phyloP scores from a whole-genome alignment of 805 yeast species.

The Saccharomycodes ludwigii region DNA sequence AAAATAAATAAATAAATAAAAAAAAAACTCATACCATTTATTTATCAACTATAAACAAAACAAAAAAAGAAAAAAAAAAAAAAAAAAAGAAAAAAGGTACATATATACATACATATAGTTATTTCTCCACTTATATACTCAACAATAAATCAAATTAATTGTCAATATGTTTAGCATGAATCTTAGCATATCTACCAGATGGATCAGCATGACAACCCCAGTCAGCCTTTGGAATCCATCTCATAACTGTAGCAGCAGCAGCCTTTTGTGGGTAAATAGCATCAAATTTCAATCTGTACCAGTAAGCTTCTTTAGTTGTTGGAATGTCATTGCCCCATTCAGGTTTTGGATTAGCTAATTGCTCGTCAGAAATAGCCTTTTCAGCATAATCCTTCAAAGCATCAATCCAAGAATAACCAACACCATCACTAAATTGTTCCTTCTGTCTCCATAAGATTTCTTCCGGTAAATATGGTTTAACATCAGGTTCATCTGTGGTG shows the following conservation, averaged over 20 bases:
- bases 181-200: conserved; percentile 90
- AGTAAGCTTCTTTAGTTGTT: conserved; percentile 96
- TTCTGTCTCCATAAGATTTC: conserved; percentile 99
- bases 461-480: conserved; percentile 81
- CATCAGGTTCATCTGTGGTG: conserved; percentile 68
- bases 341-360: conserved; percentile 79
- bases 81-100: too few species aligned
- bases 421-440: conserved; percentile 99
- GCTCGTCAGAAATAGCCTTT: conserved; percentile 74
- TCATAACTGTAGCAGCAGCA: conserved; percentile 93
- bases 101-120: background rate
- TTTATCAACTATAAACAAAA: background rate
- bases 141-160: conserved; percentile 7
- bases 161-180: conserved; percentile 62
- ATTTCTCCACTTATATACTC: background rate
- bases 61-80: too few species aligned
- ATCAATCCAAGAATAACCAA: conserved; percentile 99
- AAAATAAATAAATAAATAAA: background rate
- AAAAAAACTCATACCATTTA: background rate
- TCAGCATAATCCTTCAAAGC: conserved; percentile 94
- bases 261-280: conserved; percentile 83
- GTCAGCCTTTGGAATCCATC: conserved; percentile 99
- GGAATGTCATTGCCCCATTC: conserved; percentile 96
- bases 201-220: conserved; percentile 99
- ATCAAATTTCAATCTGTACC: conserved; percentile 96